phyloP scores from a whole-genome alignment of 2,329 filamentous ascomycete genomes.

The Xylariaceae sp. region DNA sequence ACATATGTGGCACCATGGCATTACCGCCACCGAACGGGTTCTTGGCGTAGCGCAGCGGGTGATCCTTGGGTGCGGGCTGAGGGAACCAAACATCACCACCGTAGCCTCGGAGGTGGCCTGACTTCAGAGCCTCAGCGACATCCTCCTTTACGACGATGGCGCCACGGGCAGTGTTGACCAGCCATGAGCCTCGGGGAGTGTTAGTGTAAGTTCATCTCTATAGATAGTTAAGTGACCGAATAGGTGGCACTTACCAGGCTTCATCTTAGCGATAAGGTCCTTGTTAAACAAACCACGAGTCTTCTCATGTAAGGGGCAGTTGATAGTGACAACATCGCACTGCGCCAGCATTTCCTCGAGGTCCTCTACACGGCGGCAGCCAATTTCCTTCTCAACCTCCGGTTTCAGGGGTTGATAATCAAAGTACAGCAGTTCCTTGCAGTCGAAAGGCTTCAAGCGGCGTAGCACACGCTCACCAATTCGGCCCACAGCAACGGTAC shows the following conservation, averaged over 20 bases:
- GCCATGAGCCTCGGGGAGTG: conserved; percentile 73
- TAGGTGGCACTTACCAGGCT: conserved; percentile 69
- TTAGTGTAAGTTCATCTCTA: not conserved
- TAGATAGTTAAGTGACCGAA: not conserved
- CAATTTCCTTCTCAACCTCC: conserved; percentile 94
- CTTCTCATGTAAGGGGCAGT: conserved; percentile 99
- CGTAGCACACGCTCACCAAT: conserved; percentile 98
- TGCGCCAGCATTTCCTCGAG: conserved; percentile 93
- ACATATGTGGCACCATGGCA: conserved; percentile 99
- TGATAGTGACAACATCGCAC: conserved; percentile 98
- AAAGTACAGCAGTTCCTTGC: conserved; percentile 99
- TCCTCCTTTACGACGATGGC: conserved; percentile 99
- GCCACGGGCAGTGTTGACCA: conserved; percentile 97
- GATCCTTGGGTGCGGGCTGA: conserved; percentile 92
- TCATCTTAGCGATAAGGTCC: conserved; percentile 98
- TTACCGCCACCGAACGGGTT: conserved; percentile 97
- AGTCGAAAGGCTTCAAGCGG: conserved; percentile 96
- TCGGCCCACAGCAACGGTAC: conserved; percentile 94
- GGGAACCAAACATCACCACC: conserved; percentile 95
- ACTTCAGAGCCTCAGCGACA: conserved; percentile 90
- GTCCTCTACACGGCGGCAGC: conserved; percentile 83
- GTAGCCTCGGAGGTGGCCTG: conserved; percentile 88
- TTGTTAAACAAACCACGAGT: conserved; percentile 97
- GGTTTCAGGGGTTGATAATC: conserved; percentile 94
- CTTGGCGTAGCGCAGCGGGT: conserved; percentile 89